phyloP scores from a whole-genome alignment of 768 basidiomycete genomes.

The Pleurotus giganteus region DNA sequence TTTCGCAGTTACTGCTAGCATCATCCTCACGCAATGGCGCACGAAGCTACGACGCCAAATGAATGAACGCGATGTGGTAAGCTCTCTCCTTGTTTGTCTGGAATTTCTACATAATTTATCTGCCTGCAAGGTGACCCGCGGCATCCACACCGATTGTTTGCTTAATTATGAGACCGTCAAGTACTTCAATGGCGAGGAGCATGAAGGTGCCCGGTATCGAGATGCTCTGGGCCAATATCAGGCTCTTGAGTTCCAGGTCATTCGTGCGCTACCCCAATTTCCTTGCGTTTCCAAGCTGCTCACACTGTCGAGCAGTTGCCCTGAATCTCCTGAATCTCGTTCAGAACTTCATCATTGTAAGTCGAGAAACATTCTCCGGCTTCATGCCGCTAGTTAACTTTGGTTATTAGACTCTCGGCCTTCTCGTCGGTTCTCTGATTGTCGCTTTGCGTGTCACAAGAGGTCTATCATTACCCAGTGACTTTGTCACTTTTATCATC shows the following conservation, averaged over 20 bases:
- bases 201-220: constrained; percentile 70
- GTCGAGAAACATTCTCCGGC: constrained; percentile 24
- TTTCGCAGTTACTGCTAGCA: constrained; percentile 45
- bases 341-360: constrained; percentile 79
- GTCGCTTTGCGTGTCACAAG: constrained; percentile 68
- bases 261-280: constrained; percentile 41
- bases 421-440: constrained; percentile 80
- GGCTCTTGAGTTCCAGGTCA: constrained; percentile 67
- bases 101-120: too few species aligned
- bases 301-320: constrained; percentile 41
- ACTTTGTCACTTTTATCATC: constrained; percentile 79
- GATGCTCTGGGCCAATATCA: constrained; percentile 77
- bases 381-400: neutral
- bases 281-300: neutral
- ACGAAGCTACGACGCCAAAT: constrained; percentile 73
- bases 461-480: constrained; percentile 47
- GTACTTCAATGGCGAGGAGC: constrained; percentile 84
- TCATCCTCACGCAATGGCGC: constrained; percentile 67
- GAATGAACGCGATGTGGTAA: constrained; percentile 78
- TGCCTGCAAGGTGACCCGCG: constrained; percentile 75
- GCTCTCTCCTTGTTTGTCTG: constrained; percentile 27
- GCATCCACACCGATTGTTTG: constrained; percentile 79
- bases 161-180: constrained; percentile 86
- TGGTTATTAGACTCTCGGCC: constrained; percentile 58
- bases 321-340: constrained; percentile 74